Base-by-base conservation (phyloP, 345 rosid genomes). In the Ailanthus altissimus region DNA sequence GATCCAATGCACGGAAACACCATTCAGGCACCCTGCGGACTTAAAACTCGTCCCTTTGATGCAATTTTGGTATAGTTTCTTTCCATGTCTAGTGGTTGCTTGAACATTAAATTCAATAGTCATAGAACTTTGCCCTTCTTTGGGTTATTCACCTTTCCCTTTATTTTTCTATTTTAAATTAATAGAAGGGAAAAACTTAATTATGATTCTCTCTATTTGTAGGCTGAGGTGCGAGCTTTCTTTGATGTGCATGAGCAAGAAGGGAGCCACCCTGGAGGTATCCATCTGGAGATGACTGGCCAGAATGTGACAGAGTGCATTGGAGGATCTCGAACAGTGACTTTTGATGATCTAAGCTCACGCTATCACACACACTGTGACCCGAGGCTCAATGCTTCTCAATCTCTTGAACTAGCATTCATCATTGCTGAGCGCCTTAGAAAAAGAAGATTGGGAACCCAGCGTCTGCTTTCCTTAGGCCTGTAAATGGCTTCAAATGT, bases 1-100 rank as follows among this genome's bases (percentile, higher is more conserved):
- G 93, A 90, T 85, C 93, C 91, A 6, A 84, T 90, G 90, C 93
- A 89, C 8, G 91, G 93, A 61, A 88, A 89, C 90, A 89, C 93
- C 25, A 89, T 88, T 64, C 82, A 86, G 79, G 91, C 93, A 60
- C 93, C 93, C 2, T 86, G 91, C 32, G 93, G 93, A 12, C 91
- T 85, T 77, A 90, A 84, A 81, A 90, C 93, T n/a, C 86, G 90
- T 16, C 80, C 93, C 76, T 90, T 90, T 3, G 93, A 90, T 81
- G 81, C 91, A 36, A 88, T 90, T 49, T 63, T 88, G 89, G 93
- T 89, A 88, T 70, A 59, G 57, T 49, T 50, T 66, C 78, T 70
- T 47, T 58, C 71, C 6, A 8, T 20, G 14, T 50, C 79, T 32
- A 32, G 32, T 79, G 61, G 21, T 25, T 36, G 57, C 74, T 45